A percentile compares a stretch with the other conserved stretches of the same genome.
phyloP scores from a whole-genome alignment of 441 rosid species.

The Theobroma grandiflorum region DNA sequence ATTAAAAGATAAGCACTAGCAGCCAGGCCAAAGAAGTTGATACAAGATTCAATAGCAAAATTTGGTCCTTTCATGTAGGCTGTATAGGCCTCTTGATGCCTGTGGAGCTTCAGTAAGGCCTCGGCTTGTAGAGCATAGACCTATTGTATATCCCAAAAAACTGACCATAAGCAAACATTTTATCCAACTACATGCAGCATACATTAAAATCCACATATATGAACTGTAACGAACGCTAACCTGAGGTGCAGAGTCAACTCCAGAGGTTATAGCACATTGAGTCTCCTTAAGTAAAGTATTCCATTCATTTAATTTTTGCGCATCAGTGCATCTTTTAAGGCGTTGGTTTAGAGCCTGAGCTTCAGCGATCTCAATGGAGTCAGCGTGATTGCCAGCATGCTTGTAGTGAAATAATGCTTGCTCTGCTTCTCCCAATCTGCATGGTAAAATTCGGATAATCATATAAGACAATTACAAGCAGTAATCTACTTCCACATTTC shows the following conservation, averaged over 20 bases:
- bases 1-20: conserved; percentile 50
- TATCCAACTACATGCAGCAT: neutral
- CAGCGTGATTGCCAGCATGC: conserved; percentile 50
- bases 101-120: conserved; percentile 68
- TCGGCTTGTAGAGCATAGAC: conserved; percentile 75
- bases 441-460: neutral
- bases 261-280: conserved; percentile 51
- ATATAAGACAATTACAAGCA: neutral
- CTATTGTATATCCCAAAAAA: conserved; percentile 35
- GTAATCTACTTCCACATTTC: neutral
- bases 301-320: conserved; percentile 66
- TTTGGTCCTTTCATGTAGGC: conserved; percentile 59
- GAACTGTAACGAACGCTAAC: conserved; percentile 40
- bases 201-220: neutral
- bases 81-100: conserved; percentile 72
- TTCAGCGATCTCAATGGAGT: conserved; percentile 53
- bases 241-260: conserved; percentile 81
- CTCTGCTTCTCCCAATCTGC: conserved; percentile 81
- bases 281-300: conserved; percentile 56
- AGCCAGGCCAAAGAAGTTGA: conserved; percentile 58
- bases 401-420: conserved; percentile 72
- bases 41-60: conserved; percentile 49
- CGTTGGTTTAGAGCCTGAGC: conserved; percentile 58
- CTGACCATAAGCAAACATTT: neutral
- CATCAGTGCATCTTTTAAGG: conserved; percentile 54